These are phyloP conservation scores for Colletotrichum liaoningense DNA, from an alignment of 2,329 filamentous ascomycete species.

Conservation along the genomic window DNA sequence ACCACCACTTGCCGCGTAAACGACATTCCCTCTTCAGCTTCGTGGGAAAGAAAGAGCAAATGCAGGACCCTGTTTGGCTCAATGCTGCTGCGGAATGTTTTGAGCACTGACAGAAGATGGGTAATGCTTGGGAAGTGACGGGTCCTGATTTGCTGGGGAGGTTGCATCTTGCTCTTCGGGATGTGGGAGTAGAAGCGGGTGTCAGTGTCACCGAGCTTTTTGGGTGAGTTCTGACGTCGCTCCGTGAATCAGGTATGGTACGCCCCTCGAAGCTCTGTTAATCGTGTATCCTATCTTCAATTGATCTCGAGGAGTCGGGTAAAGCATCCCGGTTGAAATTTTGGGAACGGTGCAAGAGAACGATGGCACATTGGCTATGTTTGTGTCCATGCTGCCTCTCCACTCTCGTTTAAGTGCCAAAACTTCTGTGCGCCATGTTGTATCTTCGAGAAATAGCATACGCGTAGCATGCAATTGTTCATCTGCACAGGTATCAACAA, in stretches of 20 bases:
- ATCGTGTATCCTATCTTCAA: rapidly evolving
- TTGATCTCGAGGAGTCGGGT: no score
- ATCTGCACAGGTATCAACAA: not conserved
- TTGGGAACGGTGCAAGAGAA: no score
- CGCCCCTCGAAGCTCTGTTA: not conserved
- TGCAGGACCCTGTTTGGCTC: not conserved
- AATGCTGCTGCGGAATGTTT: not conserved
- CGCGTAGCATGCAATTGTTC: rapidly evolving
- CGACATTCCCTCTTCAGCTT: not conserved
- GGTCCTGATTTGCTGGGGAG: not conserved
- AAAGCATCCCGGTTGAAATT: no score
- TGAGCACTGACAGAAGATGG: not conserved
- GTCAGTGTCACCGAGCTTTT: not conserved
- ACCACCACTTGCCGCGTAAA: not conserved
- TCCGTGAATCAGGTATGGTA: no score
- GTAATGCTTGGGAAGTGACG: not conserved
- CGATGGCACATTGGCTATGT: no score
- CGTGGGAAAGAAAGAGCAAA: not conserved
- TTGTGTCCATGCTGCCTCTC: no score
- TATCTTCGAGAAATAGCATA: no score
- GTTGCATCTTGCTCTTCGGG: not conserved
- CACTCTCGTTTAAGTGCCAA: no score
- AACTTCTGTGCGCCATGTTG: no score
- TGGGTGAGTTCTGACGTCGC: not conserved
- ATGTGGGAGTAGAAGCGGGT: not conserved